Percentiles rank a stretch among this genome's conserved stretches.
Evolutionary conservation across 1,284 basidiomycete genomes (phyloP).

Genomic region (Irpex lacteus): DNA sequence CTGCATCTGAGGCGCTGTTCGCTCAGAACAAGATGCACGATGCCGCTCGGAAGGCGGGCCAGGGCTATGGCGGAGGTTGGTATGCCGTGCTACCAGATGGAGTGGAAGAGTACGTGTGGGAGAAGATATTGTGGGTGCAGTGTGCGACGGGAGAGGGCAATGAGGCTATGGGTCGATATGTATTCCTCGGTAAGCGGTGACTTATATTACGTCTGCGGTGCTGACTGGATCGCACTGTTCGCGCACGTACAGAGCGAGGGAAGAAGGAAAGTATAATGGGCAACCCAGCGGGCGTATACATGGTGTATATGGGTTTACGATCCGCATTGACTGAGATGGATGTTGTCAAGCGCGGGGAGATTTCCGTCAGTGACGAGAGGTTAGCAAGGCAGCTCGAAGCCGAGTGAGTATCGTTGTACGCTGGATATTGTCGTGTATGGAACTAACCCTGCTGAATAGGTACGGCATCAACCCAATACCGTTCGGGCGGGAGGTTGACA

Average conservation of each 20-base stretch:
- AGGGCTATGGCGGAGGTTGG: not conserved
- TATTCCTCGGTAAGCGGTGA: not conserved
- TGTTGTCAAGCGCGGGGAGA: not conserved
- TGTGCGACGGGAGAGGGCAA: not conserved
- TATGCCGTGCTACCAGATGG: not conserved
- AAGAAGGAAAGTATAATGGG: not conserved
- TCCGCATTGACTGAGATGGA: not conserved
- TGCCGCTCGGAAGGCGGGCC: not conserved
- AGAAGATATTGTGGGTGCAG: not conserved
- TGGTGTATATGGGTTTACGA: not conserved
- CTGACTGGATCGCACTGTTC: no score
- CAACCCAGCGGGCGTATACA: not conserved
- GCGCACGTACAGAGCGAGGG: not conserved
- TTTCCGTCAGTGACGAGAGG: not conserved
- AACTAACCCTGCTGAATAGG: not conserved
- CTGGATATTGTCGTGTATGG: not conserved
- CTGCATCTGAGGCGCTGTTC: not conserved
- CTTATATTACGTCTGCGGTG: not conserved
- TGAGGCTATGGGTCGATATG: not conserved
- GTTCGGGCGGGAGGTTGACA: not conserved
- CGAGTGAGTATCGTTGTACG: not conserved
- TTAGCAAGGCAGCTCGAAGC: not conserved
- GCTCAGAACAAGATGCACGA: not conserved
- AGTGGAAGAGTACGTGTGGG: not conserved
- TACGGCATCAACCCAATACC: not conserved